A percentile compares a stretch with the other conserved stretches of the same genome.
Evolutionary conservation across 2,329 filamentous ascomycete species (phyloP).

Genomic region (Corinectria fuckeliana): DNA sequence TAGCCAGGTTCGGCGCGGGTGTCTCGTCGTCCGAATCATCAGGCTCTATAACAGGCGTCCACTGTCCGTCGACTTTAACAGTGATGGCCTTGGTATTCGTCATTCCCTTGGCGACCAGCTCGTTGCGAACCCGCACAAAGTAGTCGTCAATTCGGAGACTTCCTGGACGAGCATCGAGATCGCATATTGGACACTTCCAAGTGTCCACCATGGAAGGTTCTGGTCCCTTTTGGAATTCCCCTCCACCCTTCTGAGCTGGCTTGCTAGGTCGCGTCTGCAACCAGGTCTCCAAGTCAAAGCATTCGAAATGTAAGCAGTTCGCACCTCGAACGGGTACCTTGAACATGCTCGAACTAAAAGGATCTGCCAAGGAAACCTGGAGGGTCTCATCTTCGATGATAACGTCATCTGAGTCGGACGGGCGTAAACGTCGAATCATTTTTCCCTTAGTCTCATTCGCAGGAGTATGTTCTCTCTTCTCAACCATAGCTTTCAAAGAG

Average conservation of each 20-base stretch:
- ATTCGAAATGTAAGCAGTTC: slow-evolving; percentile 79
- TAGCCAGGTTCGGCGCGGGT: slow-evolving; percentile 15
- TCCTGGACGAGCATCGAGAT: slow-evolving; percentile 75
- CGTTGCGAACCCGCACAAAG: slow-evolving; percentile 65
- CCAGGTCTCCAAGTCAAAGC: slow-evolving; percentile 88
- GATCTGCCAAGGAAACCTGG: slow-evolving; percentile 67
- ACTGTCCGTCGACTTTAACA: slow-evolving; percentile 41
- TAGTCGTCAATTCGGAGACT: slow-evolving; percentile 78
- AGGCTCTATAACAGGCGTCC: slow-evolving; percentile 42
- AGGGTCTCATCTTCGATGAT: slow-evolving; percentile 64
- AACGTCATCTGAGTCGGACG: slow-evolving; percentile 61
- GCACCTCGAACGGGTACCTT: slow-evolving; percentile 73
- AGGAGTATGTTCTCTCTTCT: slow-evolving; percentile 46
- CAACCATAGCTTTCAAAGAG: slow-evolving; percentile 50
- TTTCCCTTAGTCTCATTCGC: slow-evolving; percentile 57
- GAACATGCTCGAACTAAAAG: slow-evolving; percentile 70
- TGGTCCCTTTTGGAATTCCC: slow-evolving; percentile 10
- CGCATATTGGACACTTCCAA: slow-evolving; percentile 90
- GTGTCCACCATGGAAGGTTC: slow-evolving; percentile 68
- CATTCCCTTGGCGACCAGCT: slow-evolving; percentile 48
- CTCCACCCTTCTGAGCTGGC: slow-evolving; percentile 32
- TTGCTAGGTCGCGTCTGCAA: slow-evolving; percentile 68
- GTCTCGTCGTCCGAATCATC: slow-evolving; percentile 38
- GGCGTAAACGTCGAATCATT: slow-evolving; percentile 59
- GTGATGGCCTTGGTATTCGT: slow-evolving; percentile 40